phyloP scores from a whole-genome alignment of 2,329 filamentous ascomycete species.

The Ambrosiella xylebori region DNA sequence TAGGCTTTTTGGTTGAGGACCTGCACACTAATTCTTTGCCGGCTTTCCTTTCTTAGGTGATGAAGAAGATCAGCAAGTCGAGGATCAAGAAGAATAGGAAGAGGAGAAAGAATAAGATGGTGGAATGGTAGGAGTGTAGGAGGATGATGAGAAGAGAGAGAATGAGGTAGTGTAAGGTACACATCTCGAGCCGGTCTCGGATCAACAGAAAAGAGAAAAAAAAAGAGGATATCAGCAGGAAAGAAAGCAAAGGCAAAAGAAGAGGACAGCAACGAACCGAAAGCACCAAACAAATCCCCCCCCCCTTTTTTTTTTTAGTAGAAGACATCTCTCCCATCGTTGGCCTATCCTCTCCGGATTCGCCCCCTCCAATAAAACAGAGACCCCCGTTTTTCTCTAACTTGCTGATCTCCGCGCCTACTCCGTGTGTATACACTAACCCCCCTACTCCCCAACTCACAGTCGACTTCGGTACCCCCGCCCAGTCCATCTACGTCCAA shows the following conservation, averaged over 20 bases:
- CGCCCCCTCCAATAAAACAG: background rate
- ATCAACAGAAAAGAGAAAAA: background rate
- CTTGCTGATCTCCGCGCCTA: background rate
- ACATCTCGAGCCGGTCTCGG: background rate
- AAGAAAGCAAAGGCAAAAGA: background rate
- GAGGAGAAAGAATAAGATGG: background rate
- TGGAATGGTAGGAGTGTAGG: no score
- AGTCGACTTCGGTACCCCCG: slow-evolving; percentile 35
- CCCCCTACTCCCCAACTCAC: background rate
- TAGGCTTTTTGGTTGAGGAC: background rate
- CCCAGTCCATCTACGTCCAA: slow-evolving; percentile 35
- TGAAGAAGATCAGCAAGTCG: background rate
- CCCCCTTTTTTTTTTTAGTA: slow-evolving; percentile 1
- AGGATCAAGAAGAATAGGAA: background rate
- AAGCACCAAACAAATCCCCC: background rate
- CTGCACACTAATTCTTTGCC: background rate
- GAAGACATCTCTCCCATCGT: background rate
- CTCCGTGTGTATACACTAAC: background rate
- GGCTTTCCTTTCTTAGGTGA: background rate
- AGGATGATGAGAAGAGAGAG: background rate
- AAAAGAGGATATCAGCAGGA: background rate
- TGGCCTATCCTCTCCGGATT: background rate
- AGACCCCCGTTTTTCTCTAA: background rate
- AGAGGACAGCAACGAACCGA: background rate
- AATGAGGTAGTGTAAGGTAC: background rate